Evolutionary conservation across 257 asterid species (phyloP).

Genomic region (Echium plantagineum): DNA sequence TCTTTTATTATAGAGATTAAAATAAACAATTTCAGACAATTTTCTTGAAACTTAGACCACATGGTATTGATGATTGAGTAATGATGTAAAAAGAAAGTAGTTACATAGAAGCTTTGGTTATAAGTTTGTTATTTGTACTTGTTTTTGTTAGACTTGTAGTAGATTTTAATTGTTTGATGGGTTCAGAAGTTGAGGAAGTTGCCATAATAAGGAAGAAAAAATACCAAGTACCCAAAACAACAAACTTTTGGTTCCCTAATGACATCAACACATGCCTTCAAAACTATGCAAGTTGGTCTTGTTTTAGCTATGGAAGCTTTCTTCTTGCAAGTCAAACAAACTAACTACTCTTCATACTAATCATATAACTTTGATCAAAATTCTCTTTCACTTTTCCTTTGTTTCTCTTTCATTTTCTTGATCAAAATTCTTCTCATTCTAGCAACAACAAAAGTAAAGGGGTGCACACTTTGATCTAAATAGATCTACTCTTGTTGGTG

Average conservation of each 20-base stretch:
- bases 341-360: not conserved
- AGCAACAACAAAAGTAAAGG: no score
- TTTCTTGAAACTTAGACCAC: not conserved
- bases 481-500: not conserved
- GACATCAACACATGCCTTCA: not conserved
- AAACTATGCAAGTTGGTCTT: constrained; percentile 2
- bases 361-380: not conserved
- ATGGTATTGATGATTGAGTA: not conserved
- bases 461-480: no score
- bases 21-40: not conserved
- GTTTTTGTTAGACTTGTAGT: not conserved
- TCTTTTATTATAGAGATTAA: not conserved
- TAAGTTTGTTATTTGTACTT: not conserved
- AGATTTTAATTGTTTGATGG: not conserved
- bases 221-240: not conserved
- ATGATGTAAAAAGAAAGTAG: not conserved
- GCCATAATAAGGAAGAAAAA: not conserved
- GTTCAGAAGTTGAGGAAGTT: constrained; percentile 1
- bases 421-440: not conserved
- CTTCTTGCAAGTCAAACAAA: not conserved
- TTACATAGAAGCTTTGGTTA: not conserved
- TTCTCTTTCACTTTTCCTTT: not conserved
- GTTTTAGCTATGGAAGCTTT: not conserved
- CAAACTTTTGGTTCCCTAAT: not conserved
- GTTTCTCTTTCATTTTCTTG: not conserved